phyloP scores from a whole-genome alignment of 345 rosid genomes.

The Populus pruinosa region DNA sequence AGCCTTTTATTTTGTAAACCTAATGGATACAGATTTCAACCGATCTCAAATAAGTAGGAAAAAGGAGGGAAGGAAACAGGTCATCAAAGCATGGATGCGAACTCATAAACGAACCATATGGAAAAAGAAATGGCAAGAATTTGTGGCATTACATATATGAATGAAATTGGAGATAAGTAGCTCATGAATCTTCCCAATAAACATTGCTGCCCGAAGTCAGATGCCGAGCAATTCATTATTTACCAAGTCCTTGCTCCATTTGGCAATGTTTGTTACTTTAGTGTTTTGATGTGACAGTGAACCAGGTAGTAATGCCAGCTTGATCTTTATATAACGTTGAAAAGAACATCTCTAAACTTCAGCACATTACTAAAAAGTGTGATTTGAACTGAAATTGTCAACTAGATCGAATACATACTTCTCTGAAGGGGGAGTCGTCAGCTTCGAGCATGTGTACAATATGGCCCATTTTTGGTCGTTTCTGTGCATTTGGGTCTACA shows the following conservation, averaged over 20 bases:
- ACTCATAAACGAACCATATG: neutral
- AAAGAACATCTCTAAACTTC: neutral
- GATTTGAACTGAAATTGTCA: neutral
- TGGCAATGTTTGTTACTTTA: neutral
- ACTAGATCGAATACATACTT: constrained; percentile 34
- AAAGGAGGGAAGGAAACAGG: neutral
- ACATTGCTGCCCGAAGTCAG: neutral
- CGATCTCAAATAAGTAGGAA: neutral
- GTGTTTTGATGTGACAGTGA: neutral
- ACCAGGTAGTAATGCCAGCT: neutral
- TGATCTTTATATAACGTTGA: neutral
- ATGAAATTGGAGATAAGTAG: neutral
- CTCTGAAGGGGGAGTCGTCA: constrained; percentile 64
- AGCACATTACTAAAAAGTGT: neutral
- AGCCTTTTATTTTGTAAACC: neutral
- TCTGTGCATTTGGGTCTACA: constrained; percentile 76
- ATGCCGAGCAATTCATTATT: neutral
- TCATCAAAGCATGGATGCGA: neutral
- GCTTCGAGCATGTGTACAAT: constrained; percentile 91
- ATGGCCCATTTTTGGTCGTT: constrained; percentile 83
- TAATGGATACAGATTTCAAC: neutral
- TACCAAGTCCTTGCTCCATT: neutral
- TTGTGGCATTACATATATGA: neutral
- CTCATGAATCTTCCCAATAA: neutral
- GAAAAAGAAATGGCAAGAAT: neutral